Base-by-base conservation (phyloP, 192 early-diverging fungal species). In the Podila clonocystis region DNA sequence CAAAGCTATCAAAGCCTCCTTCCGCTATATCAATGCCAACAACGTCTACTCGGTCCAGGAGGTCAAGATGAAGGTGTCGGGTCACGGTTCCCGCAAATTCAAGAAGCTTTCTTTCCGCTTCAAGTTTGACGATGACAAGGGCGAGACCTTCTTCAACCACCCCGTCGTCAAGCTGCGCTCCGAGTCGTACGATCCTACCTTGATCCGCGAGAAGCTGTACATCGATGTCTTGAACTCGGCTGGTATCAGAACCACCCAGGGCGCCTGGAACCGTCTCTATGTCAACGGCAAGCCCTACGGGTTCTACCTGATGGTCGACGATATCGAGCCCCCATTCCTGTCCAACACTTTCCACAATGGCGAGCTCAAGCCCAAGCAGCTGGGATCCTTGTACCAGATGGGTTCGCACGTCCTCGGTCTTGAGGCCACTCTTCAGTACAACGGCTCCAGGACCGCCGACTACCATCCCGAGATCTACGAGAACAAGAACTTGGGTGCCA, bases 1-100 rank as follows among this genome's bases (percentile, higher is more conserved):
- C 41, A 76, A 76, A 62, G 62, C 66, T 15, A 50, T 70, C 67
- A 68, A 65, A 50, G 61, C 62, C n/a, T 15, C 33, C 26, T 76
- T 76, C 74, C 74, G 74, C 4, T 76, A 65, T 62, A 63, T 76
- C 45, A 76, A 65, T 29, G 62, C 67, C 38, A 67, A 70, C 41
- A 68, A 62, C 17, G 52, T 69, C 24, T 70, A 76, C 57, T 65
- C 41, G 15, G 48, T 49, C 29, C 52, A 61, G 1, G 62, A 79
- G 41, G 85, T 85, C 41, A 64, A 74, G 71, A 26, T 85, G n/a
- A 85, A 83, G 65, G 55, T 85, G 26, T 73, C 76, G 24, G 85
- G 85, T 13, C 73, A 83, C 29, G 78, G 65, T 9, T 82, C 75
- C 11, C 61, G 73, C 5, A 34, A 62, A 26, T 85, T 73, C 75